A percentile compares a stretch with the other conserved stretches of the same genome.
phyloP scores from a whole-genome alignment of 805 yeast species.

The Saccharomycopsis fermentans region DNA sequence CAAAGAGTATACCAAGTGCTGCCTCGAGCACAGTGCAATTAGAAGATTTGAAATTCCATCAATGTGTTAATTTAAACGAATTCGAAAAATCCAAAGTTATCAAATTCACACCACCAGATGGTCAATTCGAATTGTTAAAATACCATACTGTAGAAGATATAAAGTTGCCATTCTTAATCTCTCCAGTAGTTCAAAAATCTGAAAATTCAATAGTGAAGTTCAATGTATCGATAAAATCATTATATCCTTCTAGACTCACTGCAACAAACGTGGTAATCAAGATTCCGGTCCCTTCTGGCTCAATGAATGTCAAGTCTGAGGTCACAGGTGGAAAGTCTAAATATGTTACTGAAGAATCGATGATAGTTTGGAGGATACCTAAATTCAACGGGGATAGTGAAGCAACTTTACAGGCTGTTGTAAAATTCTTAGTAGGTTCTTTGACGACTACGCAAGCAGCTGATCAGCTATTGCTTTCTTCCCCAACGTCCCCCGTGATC shows the following conservation, averaged over 20 bases:
- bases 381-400: conserved; percentile 62
- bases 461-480: not conserved
- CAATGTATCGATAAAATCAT: conserved; percentile 51
- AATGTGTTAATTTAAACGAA: conserved; percentile 65
- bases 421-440: conserved; percentile 35
- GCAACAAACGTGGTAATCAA: conserved; percentile 56
- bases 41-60: conserved; percentile 79
- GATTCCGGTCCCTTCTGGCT: conserved; percentile 61
- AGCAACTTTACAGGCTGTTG: conserved; percentile 39
- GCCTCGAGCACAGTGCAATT: conserved; percentile 43
- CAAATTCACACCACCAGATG: conserved; percentile 79
- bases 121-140: conserved; percentile 72
- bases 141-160: conserved; percentile 53
- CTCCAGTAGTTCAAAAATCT: conserved; percentile 41
- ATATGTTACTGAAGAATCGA: conserved; percentile 54
- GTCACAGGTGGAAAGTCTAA: conserved; percentile 58
- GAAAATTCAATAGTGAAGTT: conserved; percentile 40
- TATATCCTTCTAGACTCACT: conserved; percentile 43
- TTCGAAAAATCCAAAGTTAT: conserved; percentile 58
- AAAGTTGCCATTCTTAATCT: conserved; percentile 59
- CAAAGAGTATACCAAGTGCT: conserved; percentile 29
- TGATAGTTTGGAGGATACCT: conserved; percentile 59
- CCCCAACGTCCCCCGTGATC: conserved; percentile 6
- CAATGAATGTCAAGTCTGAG: conserved; percentile 37
- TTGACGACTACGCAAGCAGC: conserved; percentile 18